These are phyloP conservation scores for Microdochium trichocladiopsis DNA, from an alignment of 2,329 filamentous ascomycete genomes.

Conservation along the genomic window DNA sequence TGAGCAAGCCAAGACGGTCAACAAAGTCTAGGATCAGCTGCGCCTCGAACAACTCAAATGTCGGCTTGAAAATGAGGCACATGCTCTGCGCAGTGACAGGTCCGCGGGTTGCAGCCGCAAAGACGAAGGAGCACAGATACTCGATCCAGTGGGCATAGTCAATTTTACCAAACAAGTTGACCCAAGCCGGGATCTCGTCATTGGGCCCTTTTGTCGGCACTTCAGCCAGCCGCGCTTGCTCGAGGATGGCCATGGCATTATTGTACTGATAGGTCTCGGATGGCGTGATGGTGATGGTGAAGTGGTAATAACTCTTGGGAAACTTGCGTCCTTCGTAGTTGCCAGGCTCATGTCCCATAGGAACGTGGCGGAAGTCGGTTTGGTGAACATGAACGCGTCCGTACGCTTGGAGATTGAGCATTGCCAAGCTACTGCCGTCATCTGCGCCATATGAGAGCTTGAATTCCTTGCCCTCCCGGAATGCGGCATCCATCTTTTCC, in stretches of 20 bases:
- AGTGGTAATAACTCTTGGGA: conserved; percentile 58
- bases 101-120: conserved; percentile 55
- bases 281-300: conserved; percentile 52
- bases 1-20: conserved; percentile 41
- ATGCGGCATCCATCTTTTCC: conserved; percentile 46
- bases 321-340: conserved; percentile 66
- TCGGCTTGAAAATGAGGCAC: conserved; percentile 46
- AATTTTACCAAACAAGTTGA: conserved; percentile 56
- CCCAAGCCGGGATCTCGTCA: conserved; percentile 62
- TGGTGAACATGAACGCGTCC: conserved; percentile 48
- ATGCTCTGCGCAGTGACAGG: conserved; percentile 46
- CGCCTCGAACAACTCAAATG: conserved; percentile 58
- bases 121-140: conserved; percentile 54
- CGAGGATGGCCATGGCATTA: conserved; percentile 36
- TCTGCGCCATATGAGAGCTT: conserved; percentile 34
- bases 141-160: conserved; percentile 58
- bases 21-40: conserved; percentile 54
- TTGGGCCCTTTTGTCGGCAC: conserved; percentile 33
- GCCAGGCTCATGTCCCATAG: conserved; percentile 63
- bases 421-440: conserved; percentile 60
- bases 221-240: conserved; percentile 23
- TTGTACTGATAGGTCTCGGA: conserved; percentile 52
- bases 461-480: conserved; percentile 24
- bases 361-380: conserved; percentile 50
- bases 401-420: conserved; percentile 57